Evolutionary conservation across 2,329 filamentous ascomycete genomes (phyloP).

Genomic region (Fulvia fulva): DNA sequence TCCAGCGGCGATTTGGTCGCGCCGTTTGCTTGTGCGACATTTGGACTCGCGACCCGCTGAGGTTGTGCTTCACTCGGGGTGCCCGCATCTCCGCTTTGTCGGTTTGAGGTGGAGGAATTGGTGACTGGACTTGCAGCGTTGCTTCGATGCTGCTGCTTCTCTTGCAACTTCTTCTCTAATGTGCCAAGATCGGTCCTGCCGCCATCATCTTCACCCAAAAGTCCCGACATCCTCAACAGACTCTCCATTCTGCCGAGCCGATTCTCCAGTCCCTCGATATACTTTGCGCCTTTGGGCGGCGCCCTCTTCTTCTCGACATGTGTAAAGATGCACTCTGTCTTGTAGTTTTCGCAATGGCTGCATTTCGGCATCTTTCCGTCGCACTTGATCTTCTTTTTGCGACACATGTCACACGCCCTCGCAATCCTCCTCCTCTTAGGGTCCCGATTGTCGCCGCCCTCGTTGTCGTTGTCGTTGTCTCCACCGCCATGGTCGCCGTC

Average conservation of each 20-base stretch:
- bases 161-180: slow-evolving; percentile 69
- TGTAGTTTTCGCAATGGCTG: slow-evolving; percentile 95
- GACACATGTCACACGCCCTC: slow-evolving; percentile 90
- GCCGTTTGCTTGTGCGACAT: slow-evolving; percentile 3
- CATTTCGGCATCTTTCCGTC: slow-evolving; percentile 94
- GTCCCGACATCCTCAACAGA: slow-evolving; percentile 76
- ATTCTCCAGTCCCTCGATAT: slow-evolving; percentile 95
- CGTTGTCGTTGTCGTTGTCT: slow-evolving; percentile 24
- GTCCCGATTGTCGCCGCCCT: slow-evolving; percentile 48
- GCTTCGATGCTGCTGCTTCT: slow-evolving; percentile 38
- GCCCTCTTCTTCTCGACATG: slow-evolving; percentile 98
- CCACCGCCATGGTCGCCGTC: slow-evolving; percentile 25
- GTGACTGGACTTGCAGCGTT: slow-evolving; percentile 35
- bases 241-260: slow-evolving; percentile 94
- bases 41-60: slow-evolving; percentile 6
- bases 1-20: slow-evolving; percentile 3
- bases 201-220: slow-evolving; percentile 80
- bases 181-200: slow-evolving; percentile 83
- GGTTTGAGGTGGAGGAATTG: slow-evolving; percentile 12
- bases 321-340: slow-evolving; percentile 95
- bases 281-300: slow-evolving; percentile 96
- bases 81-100: slow-evolving; percentile 10
- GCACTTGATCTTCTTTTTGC: slow-evolving; percentile 96
- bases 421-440: slow-evolving; percentile 86
- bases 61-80: slow-evolving; percentile 12